phyloP scores from a whole-genome alignment of 495 filamentous ascomycete species.

The Xylaria palmicola region DNA sequence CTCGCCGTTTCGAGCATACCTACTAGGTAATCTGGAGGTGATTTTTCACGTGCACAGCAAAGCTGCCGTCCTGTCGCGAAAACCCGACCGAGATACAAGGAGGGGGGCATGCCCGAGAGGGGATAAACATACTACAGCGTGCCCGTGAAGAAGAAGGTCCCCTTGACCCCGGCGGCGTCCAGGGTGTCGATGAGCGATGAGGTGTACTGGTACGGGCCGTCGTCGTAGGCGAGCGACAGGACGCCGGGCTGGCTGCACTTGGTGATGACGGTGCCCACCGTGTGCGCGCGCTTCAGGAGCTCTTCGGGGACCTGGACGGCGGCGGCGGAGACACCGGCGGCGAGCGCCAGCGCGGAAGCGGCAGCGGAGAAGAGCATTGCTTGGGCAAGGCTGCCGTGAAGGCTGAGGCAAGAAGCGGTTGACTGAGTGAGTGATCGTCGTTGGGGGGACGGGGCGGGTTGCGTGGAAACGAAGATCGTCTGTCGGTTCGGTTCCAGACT shows the following conservation, averaged over 20 bases:
- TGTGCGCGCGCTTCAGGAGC: constrained; percentile 37
- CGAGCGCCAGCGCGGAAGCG: constrained; percentile 27
- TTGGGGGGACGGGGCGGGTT: neutral
- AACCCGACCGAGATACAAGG: too few species aligned
- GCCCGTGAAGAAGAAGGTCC: constrained; percentile 56
- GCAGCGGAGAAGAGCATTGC: constrained; percentile 33
- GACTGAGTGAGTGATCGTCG: neutral
- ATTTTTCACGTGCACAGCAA: too few species aligned
- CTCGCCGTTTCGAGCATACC: neutral
- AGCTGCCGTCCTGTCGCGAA: too few species aligned
- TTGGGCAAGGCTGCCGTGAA: neutral
- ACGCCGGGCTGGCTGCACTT: constrained; percentile 42
- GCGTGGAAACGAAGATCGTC: neutral
- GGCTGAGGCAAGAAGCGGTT: too few species aligned
- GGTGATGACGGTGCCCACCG: constrained; percentile 40
- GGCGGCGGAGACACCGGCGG: constrained; percentile 29
- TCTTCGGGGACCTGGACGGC: constrained; percentile 36
- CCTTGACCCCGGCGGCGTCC: constrained; percentile 41
- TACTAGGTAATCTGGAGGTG: too few species aligned
- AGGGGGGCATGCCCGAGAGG: too few species aligned
- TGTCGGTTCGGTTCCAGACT: neutral
- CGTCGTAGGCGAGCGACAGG: constrained; percentile 64
- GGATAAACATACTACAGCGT: constrained; percentile 46
- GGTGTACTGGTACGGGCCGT: constrained; percentile 61
- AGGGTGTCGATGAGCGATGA: constrained; percentile 32